A percentile compares a stretch with the other conserved stretches of the same genome.
Evolutionary conservation across 129 eudicot species (phyloP).

Genomic region (Flaveria sonorensis): DNA sequence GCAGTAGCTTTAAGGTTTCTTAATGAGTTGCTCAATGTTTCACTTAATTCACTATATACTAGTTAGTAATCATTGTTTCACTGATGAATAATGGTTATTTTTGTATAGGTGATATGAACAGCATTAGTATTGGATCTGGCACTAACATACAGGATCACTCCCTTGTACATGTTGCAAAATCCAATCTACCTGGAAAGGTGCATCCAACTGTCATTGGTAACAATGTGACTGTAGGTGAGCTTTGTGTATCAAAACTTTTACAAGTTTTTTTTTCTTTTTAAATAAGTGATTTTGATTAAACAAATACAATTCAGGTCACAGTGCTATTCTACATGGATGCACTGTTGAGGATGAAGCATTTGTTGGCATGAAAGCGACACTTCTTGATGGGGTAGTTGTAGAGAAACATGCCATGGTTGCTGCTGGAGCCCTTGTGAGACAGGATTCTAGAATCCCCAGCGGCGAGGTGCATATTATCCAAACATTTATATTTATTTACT

Average conservation of each 20-base stretch:
- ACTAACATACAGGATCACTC: conserved; percentile 76
- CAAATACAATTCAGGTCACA: conserved; percentile 49
- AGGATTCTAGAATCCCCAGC: conserved; percentile 54
- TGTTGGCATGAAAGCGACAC: conserved; percentile 68
- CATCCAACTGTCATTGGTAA: conserved; percentile 71
- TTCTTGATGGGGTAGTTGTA: conserved; percentile 70
- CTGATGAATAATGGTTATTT: conserved; percentile 14
- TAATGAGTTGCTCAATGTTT: background rate
- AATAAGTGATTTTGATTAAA: conserved; percentile 13
- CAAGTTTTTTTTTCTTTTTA: background rate
- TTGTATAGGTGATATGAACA: conserved; percentile 63
- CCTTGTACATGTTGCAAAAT: conserved; percentile 71
- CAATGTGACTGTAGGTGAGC: conserved; percentile 73
- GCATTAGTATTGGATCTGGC: conserved; percentile 68
- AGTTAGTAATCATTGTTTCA: background rate
- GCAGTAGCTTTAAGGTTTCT: background rate
- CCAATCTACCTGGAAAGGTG: conserved; percentile 63
- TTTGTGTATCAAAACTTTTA: background rate
- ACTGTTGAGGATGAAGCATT: conserved; percentile 70
- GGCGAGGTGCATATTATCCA: conserved; percentile 51
- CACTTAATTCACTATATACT: background rate
- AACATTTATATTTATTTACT: background rate
- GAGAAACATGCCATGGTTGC: conserved; percentile 77
- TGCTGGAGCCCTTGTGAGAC: conserved; percentile 76
- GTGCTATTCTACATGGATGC: conserved; percentile 79